phyloP scores from a whole-genome alignment of 306 rosid genomes.

The Vigna mungo region DNA sequence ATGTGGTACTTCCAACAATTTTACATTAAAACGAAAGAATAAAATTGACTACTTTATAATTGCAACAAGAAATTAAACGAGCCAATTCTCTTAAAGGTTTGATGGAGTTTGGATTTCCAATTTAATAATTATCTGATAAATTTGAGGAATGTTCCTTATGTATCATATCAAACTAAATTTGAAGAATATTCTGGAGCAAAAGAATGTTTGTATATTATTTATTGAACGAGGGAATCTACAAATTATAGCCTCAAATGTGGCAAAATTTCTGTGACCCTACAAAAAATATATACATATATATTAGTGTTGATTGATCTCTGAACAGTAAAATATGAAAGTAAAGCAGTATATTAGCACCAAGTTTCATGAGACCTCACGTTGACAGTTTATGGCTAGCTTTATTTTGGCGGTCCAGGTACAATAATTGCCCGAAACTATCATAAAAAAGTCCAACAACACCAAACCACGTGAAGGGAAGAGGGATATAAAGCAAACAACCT shows the following conservation, averaged over 20 bases:
- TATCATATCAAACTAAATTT: no score
- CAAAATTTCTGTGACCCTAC: not conserved
- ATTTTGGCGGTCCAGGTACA: constrained; percentile 39
- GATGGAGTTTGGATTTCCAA: not conserved
- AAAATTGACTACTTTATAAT: not conserved
- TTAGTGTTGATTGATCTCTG: not conserved
- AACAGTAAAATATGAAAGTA: constrained; percentile 6
- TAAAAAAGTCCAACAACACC: constrained; percentile 29
- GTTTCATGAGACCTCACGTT: constrained; percentile 31
- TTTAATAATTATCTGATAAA: not conserved
- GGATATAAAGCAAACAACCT: constrained; percentile 38
- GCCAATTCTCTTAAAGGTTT: not conserved
- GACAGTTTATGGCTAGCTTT: constrained; percentile 35
- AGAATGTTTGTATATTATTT: not conserved
- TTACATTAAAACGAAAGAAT: no score
- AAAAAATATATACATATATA: not conserved
- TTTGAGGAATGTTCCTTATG: constrained; percentile 26
- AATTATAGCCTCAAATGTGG: not conserved
- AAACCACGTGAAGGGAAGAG: constrained; percentile 45
- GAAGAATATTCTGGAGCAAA: no score
- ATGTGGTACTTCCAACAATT: no score
- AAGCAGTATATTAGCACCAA: constrained; percentile 35
- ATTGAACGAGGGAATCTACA: not conserved
- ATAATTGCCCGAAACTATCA: constrained; percentile 31
- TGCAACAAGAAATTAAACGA: not conserved